Conservation (phyloP, 2,329 filamentous ascomycete genomes). For the Aspergillus sp. region DNA sequence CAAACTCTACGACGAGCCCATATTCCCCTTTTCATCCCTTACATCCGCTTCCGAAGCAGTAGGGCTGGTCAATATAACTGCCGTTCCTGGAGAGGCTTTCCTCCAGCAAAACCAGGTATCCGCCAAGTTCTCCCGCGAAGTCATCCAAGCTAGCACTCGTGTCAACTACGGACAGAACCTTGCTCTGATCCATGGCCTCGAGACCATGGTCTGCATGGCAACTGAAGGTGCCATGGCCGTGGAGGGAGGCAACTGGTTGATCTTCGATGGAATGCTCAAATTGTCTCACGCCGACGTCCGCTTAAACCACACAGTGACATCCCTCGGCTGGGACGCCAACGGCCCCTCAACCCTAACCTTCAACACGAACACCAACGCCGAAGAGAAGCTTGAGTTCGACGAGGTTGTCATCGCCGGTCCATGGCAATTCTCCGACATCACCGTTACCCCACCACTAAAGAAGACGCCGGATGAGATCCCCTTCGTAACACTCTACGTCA, state of each 20-base stretch:
- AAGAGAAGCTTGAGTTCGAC: slow-evolving; percentile 59
- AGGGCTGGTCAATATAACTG: slow-evolving; percentile 66
- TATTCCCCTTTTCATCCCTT: slow-evolving; percentile 82
- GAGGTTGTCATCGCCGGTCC: slow-evolving; percentile 81
- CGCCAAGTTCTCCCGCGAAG: slow-evolving; percentile 69
- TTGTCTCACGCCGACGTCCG: slow-evolving; percentile 62
- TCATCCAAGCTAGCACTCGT: slow-evolving; percentile 86
- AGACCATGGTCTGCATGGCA: slow-evolving; percentile 90
- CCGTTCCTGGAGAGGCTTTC: slow-evolving; percentile 72
- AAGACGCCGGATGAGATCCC: slow-evolving; percentile 73
- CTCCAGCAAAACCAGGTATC: slow-evolving; percentile 69
- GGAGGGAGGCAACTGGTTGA: slow-evolving; percentile 87
- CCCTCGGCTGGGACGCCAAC: slow-evolving; percentile 51
- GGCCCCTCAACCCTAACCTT: slow-evolving; percentile 50
- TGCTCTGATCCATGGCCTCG: slow-evolving; percentile 80
- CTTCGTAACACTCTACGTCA: slow-evolving; percentile 85
- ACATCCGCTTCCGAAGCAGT: slow-evolving; percentile 68
- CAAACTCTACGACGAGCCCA: slow-evolving; percentile 74
- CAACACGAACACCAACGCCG: slow-evolving; percentile 16
- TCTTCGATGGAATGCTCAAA: slow-evolving; percentile 80
- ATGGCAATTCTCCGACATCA: slow-evolving; percentile 75
- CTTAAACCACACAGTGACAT: slow-evolving; percentile 68
- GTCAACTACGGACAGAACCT: slow-evolving; percentile 96
- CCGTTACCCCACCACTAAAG: slow-evolving; percentile 45
- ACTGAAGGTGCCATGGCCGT: slow-evolving; percentile 80